Evolutionary conservation across 352 stramenopile species (phyloP), one percentile per base, ranked within the genome.

Genomic region (Phytophthora sojae): DNA sequence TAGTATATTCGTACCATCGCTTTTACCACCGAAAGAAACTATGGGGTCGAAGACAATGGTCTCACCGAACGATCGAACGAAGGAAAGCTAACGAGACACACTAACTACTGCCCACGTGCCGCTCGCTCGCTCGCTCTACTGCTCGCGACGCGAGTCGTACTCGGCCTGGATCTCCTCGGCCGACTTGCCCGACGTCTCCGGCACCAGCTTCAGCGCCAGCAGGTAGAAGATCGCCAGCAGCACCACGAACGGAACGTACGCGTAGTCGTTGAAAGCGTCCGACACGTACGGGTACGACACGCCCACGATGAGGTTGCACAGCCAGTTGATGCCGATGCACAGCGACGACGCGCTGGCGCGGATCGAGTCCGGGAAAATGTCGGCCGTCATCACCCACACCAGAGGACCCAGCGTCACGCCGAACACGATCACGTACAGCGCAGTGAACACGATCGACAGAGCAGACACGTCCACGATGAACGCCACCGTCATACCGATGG

Each of bases 131-230:
- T 45, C 35, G n/a, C 49, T 29, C 42, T 63, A 64, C 44, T 64
- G 23, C 44, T 64, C 57, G 50, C 65, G 70, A n/a, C 64, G 56
- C 55, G 47, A 47, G 7, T 73, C 67, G 51, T 83, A 87, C 62
- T 74, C 67, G 19, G 52, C 63, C 25, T 82, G 75, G 64, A 90
- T 88, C 61, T 87, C 79, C 12, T 87, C 71, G 30, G 54, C 76
- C 9, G 81, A 83, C 44, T 86, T 87, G 42, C 78, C 76, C 23
- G 69, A 77, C 8, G 83, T 91, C 61, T 90, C 83, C 9, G 83
- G 83, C 7, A 91, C 57, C 30, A 68, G 49, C 25, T 70, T 68
- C 45, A 72, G 63, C 30, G 76, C 59, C 29, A 68, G 12, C 12
- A 68, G 19, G 6, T 58, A 59, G 45, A 68, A 68, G 8, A 58